Base-by-base conservation (phyloP, 2,329 filamentous ascomycete genomes). In the Leptosphaerulina australis region DNA sequence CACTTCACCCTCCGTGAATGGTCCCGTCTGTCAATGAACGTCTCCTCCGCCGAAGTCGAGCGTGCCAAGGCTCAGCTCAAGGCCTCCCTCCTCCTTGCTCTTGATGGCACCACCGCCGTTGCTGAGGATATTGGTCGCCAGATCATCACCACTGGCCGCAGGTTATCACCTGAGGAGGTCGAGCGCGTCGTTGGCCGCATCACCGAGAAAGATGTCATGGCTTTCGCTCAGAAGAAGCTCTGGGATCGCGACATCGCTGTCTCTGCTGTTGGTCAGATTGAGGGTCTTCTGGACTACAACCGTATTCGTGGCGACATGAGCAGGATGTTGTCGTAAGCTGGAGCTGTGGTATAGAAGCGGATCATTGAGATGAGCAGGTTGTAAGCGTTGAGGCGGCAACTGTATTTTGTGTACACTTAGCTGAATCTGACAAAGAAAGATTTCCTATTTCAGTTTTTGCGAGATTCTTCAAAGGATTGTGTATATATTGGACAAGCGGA, bases 1-100 rank as follows among this genome's bases (percentile, higher is more conserved):
- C 94, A 99, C 85, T 99, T 99, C 80, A 87, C 94, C 57, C 91
- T 97, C 75, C 90, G 93, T 66, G 94, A 99, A 83, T 99, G 94
- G 94, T 91, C 93, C 68, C 90, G 94, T 67, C 86, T 99, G 59
- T 94, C 90, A 69, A 87, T 86, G 81, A 89, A 86, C 77, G 94
- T 99, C 68, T 86, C 83, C 70, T 84, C 91, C 72, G 87, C 92
- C 62, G 94, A 99, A 81, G 89, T 92, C 55, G 94, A 99, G 85
- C 93, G 94, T 66, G 94, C 94, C 77, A 99, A 99, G 86, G 90
- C 94, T 60, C 94, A 99, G 82, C 88, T 99, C 69, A 99, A 99
- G 86, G 94, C 94, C 57, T 96, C 92, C 46, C 92, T 99, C 71
- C 90, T 99, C 56, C 87, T 99, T 62, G 96, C 91, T 44, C 90